Evolutionary conservation across 371 early-diverging fungal genomes (phyloP).

Genomic region (Apophysomyces variabilis): DNA sequence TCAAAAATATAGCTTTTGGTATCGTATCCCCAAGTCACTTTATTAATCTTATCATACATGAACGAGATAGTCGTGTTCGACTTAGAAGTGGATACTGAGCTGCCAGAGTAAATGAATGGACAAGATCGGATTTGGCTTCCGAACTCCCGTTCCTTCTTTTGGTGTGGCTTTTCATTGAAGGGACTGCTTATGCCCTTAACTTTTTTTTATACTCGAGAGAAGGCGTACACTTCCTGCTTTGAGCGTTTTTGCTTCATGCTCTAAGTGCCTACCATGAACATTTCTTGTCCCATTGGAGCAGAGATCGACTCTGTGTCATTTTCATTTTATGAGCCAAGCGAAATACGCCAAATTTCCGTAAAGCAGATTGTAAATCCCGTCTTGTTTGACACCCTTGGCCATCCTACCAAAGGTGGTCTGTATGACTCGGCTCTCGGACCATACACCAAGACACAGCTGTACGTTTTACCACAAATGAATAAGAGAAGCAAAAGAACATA

Average conservation of each 20-base stretch:
- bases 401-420: slow-evolving; percentile 93
- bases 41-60: too few species aligned
- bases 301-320: slow-evolving; percentile 80
- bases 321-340: slow-evolving; percentile 90
- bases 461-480: slow-evolving; percentile 25
- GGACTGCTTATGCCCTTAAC: slow-evolving; percentile 1
- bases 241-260: slow-evolving; percentile 7
- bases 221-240: slow-evolving; percentile 2
- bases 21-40: too few species aligned
- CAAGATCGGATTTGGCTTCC: too few species aligned
- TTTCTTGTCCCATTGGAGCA: slow-evolving; percentile 68
- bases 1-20: neutral
- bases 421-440: slow-evolving; percentile 99
- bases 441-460: slow-evolving; percentile 74
- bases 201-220: slow-evolving; percentile 3
- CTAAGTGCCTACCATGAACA: slow-evolving; percentile 58
- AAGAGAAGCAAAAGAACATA: too few species aligned
- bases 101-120: too few species aligned
- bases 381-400: slow-evolving; percentile 91
- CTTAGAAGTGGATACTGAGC: too few species aligned
- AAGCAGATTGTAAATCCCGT: slow-evolving; percentile 90
- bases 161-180: neutral
- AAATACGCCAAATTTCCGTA: slow-evolving; percentile 93
- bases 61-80: too few species aligned
- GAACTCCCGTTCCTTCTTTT: too few species aligned